Percentiles rank a stretch among this genome's conserved stretches.
Evolutionary conservation across 371 early-diverging fungal species (phyloP).

Genomic region (Rhizopus arrhizus): DNA sequence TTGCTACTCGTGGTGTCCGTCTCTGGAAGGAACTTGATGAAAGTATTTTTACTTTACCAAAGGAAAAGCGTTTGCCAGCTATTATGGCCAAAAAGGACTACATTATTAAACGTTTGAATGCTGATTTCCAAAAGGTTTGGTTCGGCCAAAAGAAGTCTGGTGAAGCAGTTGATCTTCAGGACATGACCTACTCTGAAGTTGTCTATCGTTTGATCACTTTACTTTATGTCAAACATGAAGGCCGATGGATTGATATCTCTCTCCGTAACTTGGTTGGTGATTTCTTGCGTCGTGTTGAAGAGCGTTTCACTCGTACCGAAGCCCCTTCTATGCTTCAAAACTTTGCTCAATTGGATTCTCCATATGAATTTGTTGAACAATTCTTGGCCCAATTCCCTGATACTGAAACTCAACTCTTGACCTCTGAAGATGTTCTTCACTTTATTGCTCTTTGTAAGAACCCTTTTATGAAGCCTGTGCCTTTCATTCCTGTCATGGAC

Average conservation of each 20-base stretch:
- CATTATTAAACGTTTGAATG: conserved; percentile 88
- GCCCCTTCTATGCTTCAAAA: conserved; percentile 70
- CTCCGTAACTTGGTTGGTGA: conserved; percentile 86
- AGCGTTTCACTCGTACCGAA: conserved; percentile 77
- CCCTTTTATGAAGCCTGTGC: conserved; percentile 88
- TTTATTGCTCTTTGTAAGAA: conserved; percentile 83
- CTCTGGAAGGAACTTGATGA: conserved; percentile 97
- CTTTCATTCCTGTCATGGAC: conserved; percentile 91
- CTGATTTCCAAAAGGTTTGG: conserved; percentile 94
- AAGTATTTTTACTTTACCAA: conserved; percentile 84
- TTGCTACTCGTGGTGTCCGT: conserved; percentile 92
- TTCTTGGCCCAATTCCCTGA: conserved; percentile 83
- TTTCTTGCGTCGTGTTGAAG: conserved; percentile 87
- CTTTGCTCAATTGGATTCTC: conserved; percentile 72
- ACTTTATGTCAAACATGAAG: conserved; percentile 77
- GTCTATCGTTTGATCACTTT: conserved; percentile 82
- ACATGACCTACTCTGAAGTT: conserved; percentile 95
- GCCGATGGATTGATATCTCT: conserved; percentile 87
- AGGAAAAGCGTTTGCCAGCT: conserved; percentile 84
- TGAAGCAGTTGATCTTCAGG: conserved; percentile 75
- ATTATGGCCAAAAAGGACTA: conserved; percentile 89
- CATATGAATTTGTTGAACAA: conserved; percentile 66
- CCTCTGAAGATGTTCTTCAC: conserved; percentile 90
- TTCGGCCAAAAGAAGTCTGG: conserved; percentile 88
- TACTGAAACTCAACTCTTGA: conserved; percentile 76